Evolutionary conservation across 2,329 filamentous ascomycete species (phyloP), one percentile per base, ranked within the genome.

Genomic region (Epicoccum nigrum): DNA sequence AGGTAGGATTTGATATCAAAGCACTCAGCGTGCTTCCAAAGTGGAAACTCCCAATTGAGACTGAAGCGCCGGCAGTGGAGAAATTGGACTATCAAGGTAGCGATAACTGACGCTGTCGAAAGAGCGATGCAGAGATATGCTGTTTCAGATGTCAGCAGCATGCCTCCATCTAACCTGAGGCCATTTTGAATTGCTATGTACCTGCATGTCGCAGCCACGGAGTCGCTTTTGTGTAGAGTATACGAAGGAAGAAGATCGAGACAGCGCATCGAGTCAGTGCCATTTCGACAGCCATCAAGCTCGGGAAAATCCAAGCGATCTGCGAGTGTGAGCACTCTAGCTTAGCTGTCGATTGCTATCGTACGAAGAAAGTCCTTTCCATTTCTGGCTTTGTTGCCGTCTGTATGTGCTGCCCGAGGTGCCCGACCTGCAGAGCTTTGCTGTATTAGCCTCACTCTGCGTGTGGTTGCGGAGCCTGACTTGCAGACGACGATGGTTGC

Each of bases 171-270:
- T 27, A 7, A 37, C 32, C 17, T 11, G 9, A 33, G 17, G 13
- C 15, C 17, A 15, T 15, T 23, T 20, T 12, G 30, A n/a, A 38
- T 32, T 31, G 20, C 25, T 30, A 42, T 40, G 21, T 67, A 69
- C 61, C 60, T 47, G 48, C 40, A 39, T 16, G 41, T 56, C 65
- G 60, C n/a, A 65, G 48, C 45, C 54, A 54, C 9, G 55, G 41
- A 39, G 51, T 62, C 8, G 53, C 32, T 5, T 51, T 51, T 13
- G 57, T 62, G 30, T 60, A 68, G 19, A 70, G 55, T 5, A 57
- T 63, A 11, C 59, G 59, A 30, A 68, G 53, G 46, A 66, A 63
- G 45, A 68, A 64, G n/a, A 63, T 48, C 7, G 56, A 53, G 41
- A 68, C 62, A 16, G 65, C 64, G 40, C 53, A 60, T 42, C 64